A percentile compares a stretch with the other conserved stretches of the same genome.
Conservation (phyloP, 331 rosid species). For the Stylosanthes scabra region DNA sequence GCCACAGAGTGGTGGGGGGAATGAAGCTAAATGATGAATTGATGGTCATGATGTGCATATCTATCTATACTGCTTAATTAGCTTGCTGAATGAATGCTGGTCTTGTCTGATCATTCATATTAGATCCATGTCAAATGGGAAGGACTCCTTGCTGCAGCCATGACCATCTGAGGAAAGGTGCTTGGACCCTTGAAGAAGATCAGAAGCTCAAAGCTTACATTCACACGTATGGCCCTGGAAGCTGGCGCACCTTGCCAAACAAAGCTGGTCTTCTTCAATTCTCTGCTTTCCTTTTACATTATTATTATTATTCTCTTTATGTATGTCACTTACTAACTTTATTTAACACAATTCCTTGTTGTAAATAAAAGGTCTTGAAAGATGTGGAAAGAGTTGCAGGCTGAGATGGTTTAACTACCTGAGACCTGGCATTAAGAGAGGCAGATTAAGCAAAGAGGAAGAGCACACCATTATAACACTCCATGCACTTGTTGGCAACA, state of each 20-base stretch:
- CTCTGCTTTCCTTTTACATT: not conserved
- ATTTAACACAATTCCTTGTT: too few relatives aligned
- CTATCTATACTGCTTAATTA: too few relatives aligned
- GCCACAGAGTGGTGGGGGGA: too few relatives aligned
- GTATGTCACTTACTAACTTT: too few relatives aligned
- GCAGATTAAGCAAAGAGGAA: conserved; percentile 28
- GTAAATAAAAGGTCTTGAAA: conserved; percentile 24
- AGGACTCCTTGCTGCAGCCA: conserved; percentile 32
- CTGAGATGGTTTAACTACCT: conserved; percentile 44
- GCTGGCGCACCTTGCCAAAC: conserved; percentile 35
- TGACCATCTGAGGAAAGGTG: conserved; percentile 21
- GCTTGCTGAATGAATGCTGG: too few relatives aligned
- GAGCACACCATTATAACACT: conserved; percentile 22
- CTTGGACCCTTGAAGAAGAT: conserved; percentile 37
- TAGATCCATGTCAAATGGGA: conserved; percentile 11
- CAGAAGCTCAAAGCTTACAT: conserved; percentile 26
- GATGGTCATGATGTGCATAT: too few relatives aligned
- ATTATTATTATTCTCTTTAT: not conserved
- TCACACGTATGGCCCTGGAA: conserved; percentile 30
- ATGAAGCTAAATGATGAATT: too few relatives aligned
- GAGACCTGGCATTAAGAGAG: conserved; percentile 41
- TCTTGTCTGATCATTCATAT: too few relatives aligned
- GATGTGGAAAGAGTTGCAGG: conserved; percentile 45
- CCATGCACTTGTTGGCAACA: conserved; percentile 38
- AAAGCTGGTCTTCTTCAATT: conserved; percentile 24